phyloP scores from a whole-genome alignment of 495 filamentous ascomycete genomes.

The Tuber borchii region DNA sequence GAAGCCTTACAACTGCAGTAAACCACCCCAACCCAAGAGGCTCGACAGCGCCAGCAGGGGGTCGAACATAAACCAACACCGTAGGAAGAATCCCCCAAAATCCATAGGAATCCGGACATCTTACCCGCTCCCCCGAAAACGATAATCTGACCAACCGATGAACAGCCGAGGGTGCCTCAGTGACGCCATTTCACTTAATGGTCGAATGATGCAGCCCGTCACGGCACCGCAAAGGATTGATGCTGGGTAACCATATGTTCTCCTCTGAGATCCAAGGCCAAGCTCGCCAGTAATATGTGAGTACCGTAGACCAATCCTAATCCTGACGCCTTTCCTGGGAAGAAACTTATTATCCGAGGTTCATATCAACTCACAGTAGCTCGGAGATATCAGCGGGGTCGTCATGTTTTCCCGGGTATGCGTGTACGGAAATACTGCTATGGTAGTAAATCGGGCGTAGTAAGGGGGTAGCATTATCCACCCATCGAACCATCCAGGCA shows the following conservation, averaged over 20 bases:
- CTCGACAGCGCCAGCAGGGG: neutral
- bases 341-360: neutral
- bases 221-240: too few species aligned
- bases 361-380: neutral
- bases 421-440: neutral
- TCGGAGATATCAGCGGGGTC: neutral
- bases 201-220: too few species aligned
- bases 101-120: neutral
- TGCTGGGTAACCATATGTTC: too few species aligned
- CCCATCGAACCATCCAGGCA: neutral
- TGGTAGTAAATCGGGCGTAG: neutral
- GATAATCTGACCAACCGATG: neutral
- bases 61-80: neutral
- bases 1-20: neutral
- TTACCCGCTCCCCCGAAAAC: neutral
- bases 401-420: neutral
- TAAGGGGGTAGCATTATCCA: neutral
- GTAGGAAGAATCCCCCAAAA: neutral
- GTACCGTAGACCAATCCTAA: too few species aligned
- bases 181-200: neutral
- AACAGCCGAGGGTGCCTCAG: neutral
- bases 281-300: too few species aligned
- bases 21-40: neutral
- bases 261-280: too few species aligned
- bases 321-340: too few species aligned